Evolutionary conservation across 169 alveolate species (phyloP).

Genomic region (Plasmodium gonderi): DNA sequence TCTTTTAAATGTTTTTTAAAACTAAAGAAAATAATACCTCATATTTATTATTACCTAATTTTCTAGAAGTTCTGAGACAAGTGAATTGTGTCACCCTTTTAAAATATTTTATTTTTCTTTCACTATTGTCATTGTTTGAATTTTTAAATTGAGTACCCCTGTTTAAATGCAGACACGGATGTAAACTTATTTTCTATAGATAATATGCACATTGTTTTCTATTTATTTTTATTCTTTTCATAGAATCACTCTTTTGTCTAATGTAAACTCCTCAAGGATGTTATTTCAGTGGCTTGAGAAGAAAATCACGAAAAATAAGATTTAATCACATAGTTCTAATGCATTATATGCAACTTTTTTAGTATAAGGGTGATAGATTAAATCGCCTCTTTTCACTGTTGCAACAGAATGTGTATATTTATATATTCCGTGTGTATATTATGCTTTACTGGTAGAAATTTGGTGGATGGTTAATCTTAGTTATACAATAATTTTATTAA

Average conservation of each 20-base stretch:
- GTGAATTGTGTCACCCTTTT: no score
- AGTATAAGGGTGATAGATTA: not conserved
- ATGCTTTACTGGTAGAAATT: not conserved
- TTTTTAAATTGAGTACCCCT: no score
- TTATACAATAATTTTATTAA: not conserved
- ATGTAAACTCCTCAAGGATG: not conserved
- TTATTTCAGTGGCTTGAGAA: not conserved
- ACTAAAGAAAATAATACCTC: no score
- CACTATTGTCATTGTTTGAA: no score
- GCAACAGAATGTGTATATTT: not conserved
- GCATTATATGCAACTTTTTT: not conserved
- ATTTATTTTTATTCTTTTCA: not conserved
- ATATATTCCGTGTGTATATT: not conserved
- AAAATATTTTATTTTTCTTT: no score
- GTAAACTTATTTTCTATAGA: no score
- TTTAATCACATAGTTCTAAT: not conserved
- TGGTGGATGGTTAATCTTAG: not conserved
- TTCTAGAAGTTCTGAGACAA: no score
- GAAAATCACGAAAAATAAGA: not conserved
- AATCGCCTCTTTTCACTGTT: not conserved
- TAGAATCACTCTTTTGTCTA: not conserved
- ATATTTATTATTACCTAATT: no score
- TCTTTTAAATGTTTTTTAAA: no score
- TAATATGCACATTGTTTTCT: not conserved
- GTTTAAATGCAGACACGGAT: no score